phyloP scores from a whole-genome alignment of 176 grass and related monocot species.

The Alopecurus myosuroides region DNA sequence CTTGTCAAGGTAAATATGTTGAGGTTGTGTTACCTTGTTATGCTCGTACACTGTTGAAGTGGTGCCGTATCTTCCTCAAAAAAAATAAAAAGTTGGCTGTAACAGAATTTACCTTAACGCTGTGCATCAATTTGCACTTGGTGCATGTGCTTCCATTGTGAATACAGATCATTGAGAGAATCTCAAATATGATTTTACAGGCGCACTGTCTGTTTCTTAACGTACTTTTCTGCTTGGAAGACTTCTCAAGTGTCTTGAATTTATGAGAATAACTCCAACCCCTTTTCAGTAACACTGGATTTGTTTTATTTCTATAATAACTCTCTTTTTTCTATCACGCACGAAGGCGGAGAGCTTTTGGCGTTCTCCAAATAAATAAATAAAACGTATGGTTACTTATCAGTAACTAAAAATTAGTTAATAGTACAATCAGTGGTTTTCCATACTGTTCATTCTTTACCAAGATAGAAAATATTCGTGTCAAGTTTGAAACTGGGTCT shows the following conservation, averaged over 20 bases:
- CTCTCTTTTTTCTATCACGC: too few relatives aligned
- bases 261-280: background rate
- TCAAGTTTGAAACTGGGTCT: too few relatives aligned
- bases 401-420: too few relatives aligned
- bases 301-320: background rate
- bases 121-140: slow-evolving; percentile 5
- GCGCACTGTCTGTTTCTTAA: background rate
- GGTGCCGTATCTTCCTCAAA: background rate
- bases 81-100: background rate
- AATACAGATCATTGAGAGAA: background rate
- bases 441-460: too few relatives aligned
- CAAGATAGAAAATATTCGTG: too few relatives aligned
- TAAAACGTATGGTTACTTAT: too few relatives aligned
- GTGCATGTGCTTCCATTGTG: background rate
- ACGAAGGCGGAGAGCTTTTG: too few relatives aligned
- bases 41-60: slow-evolving; percentile 6
- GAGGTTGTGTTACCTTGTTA: background rate
- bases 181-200: background rate
- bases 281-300: background rate
- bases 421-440: too few relatives aligned
- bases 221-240: background rate
- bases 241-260: background rate
- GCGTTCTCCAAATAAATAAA: too few relatives aligned
- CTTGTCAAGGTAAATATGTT: slow-evolving; percentile 69
- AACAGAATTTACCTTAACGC: background rate